phyloP scores from a whole-genome alignment of 352 stramenopile genomes.

The Elongisporangium prolatum region DNA sequence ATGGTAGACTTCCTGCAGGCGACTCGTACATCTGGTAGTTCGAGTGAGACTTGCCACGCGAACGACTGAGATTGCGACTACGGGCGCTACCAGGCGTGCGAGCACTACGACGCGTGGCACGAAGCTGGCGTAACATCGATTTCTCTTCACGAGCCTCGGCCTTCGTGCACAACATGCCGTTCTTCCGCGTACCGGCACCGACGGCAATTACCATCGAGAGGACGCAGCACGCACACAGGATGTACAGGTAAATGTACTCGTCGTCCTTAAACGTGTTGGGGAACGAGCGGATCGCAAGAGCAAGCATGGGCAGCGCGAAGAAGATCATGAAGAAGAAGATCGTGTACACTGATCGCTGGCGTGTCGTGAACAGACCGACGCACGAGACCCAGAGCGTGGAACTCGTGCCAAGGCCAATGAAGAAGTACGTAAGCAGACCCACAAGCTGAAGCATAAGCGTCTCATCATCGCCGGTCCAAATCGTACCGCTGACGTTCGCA shows the following conservation, averaged over 20 bases:
- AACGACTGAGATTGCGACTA: conserved; percentile 59
- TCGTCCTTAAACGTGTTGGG: conserved; percentile 20
- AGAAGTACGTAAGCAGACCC: conserved; percentile 70
- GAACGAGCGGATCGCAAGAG: conserved; percentile 33
- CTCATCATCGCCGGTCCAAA: conserved; percentile 46
- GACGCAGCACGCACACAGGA: conserved; percentile 36
- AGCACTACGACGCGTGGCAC: conserved; percentile 41
- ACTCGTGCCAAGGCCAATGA: conserved; percentile 64
- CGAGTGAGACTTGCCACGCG: conserved; percentile 56
- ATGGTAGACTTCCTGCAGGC: conserved; percentile 40
- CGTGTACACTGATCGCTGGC: conserved; percentile 51
- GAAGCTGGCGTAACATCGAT: conserved; percentile 39
- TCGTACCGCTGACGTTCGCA: conserved; percentile 42
- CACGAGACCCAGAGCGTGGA: conserved; percentile 72
- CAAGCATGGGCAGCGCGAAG: conserved; percentile 52
- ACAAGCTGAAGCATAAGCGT: conserved; percentile 73
- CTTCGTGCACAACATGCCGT: conserved; percentile 71
- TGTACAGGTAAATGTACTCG: conserved; percentile 61
- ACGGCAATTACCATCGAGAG: conserved; percentile 41
- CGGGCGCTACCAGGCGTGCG: conserved; percentile 55
- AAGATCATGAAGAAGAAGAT: conserved; percentile 74
- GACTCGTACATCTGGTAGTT: conserved; percentile 73
- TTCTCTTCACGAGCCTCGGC: conserved; percentile 50
- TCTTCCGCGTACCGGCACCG: conserved; percentile 46
- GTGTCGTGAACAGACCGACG: conserved; percentile 68